phyloP scores from a whole-genome alignment of 2,329 filamentous ascomycete genomes.

The Lachnellula hyalina region DNA sequence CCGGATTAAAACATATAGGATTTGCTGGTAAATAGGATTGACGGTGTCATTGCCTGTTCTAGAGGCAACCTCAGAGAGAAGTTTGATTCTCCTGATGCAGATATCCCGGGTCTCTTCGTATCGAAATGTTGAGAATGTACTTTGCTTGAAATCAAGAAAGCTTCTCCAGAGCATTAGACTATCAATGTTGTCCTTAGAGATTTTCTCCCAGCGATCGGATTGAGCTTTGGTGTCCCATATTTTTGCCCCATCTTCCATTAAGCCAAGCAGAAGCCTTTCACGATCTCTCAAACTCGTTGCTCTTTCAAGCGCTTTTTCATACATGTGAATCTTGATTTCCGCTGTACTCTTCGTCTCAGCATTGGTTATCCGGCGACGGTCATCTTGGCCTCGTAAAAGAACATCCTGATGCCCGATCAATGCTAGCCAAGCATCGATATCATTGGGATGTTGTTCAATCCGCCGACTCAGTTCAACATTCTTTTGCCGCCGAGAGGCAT shows the following conservation, averaged over 20 bases:
- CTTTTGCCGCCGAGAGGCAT: conserved; percentile 46
- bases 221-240: conserved; percentile 65
- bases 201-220: conserved; percentile 59
- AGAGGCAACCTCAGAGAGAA: conserved; percentile 29
- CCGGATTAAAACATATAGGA: conserved; percentile 68
- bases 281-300: conserved; percentile 42
- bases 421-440: conserved; percentile 69
- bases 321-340: conserved; percentile 74
- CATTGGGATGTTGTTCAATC: conserved; percentile 59
- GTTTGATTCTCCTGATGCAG: conserved; percentile 54
- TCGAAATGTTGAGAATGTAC: conserved; percentile 58
- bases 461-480: conserved; percentile 57
- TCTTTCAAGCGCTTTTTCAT: conserved; percentile 68
- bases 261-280: conserved; percentile 57
- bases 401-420: conserved; percentile 74
- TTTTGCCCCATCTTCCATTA: conserved; percentile 69
- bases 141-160: conserved; percentile 69
- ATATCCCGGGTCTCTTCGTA: conserved; percentile 60
- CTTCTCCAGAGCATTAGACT: conserved; percentile 66
- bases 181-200: conserved; percentile 49
- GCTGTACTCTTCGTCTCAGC: conserved; percentile 65
- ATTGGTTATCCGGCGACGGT: conserved; percentile 44
- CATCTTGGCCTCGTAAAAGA: conserved; percentile 50
- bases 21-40: conserved; percentile 32
- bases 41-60: not conserved